Evolutionary conservation across 2,329 filamentous ascomycete genomes (phyloP).

Genomic region (Penicillium sclerotigenum): DNA sequence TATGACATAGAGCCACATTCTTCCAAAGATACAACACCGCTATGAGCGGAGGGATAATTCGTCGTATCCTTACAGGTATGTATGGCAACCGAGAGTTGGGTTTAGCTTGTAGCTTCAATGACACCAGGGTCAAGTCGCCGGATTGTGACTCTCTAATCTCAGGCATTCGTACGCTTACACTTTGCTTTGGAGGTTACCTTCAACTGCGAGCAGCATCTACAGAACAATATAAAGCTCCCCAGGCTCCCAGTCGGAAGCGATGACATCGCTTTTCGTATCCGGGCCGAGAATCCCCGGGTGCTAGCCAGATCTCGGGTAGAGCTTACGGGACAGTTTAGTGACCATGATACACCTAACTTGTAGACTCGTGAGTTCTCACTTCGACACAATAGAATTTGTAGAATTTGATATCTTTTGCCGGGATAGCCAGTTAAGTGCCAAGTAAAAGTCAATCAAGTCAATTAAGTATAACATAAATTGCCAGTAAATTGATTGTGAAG

Average conservation of each 20-base stretch:
- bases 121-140: neutral
- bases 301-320: slow-evolving; percentile 21
- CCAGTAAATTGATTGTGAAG: neutral
- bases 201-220: neutral
- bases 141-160: neutral
- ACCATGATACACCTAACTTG: neutral
- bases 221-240: neutral
- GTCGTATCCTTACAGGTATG: neutral
- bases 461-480: no score
- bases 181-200: neutral
- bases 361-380: neutral
- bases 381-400: neutral
- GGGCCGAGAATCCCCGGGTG: slow-evolving; percentile 29
- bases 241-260: neutral
- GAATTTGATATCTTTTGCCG: fast-evolving
- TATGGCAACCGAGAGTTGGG: neutral
- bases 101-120: neutral
- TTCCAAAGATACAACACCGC: neutral
- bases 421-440: fast-evolving
- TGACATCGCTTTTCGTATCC: slow-evolving; percentile 2
- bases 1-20: neutral
- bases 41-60: no score
- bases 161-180: no score
- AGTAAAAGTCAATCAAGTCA: neutral
- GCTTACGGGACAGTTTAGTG: neutral